Evolutionary conservation across 169 alveolate species (phyloP).

Genomic region (Plasmodium falciparum): DNA sequence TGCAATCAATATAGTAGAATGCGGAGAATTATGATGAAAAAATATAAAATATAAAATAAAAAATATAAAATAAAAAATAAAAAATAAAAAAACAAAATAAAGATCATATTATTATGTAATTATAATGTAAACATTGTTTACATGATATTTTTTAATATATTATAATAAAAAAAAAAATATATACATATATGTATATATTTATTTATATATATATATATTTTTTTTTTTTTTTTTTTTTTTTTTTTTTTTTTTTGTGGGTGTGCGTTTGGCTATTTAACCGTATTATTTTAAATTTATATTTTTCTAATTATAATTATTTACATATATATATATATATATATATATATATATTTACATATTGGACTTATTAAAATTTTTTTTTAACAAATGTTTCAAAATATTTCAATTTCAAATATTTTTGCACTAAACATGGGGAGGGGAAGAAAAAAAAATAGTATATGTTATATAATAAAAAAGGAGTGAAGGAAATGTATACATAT

Average conservation of each 20-base stretch:
- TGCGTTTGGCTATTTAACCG: no score
- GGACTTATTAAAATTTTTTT: background rate
- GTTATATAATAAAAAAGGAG: slow-evolving; percentile 1
- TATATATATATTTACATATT: no score
- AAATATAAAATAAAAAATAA: background rate
- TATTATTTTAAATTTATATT: no score
- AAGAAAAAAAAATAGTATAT: background rate
- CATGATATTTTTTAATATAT: no score
- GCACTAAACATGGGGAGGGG: background rate
- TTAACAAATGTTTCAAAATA: slow-evolving; percentile 7
- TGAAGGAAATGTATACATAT: background rate
- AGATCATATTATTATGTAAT: background rate
- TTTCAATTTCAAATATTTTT: background rate
- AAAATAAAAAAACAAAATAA: background rate
- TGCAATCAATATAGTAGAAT: slow-evolving; percentile 79
- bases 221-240: no score
- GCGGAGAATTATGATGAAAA: slow-evolving; percentile 82
- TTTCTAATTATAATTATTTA: no score
- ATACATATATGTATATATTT: no score
- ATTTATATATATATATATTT: no score
- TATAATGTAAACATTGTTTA: no score
- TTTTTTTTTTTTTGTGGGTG: no score
- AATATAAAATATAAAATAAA: background rate
- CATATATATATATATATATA: no score
- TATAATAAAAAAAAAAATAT: background rate